Evolutionary conservation across 2,329 filamentous ascomycete genomes (phyloP).

Genomic region (Whalleya microplaca): DNA sequence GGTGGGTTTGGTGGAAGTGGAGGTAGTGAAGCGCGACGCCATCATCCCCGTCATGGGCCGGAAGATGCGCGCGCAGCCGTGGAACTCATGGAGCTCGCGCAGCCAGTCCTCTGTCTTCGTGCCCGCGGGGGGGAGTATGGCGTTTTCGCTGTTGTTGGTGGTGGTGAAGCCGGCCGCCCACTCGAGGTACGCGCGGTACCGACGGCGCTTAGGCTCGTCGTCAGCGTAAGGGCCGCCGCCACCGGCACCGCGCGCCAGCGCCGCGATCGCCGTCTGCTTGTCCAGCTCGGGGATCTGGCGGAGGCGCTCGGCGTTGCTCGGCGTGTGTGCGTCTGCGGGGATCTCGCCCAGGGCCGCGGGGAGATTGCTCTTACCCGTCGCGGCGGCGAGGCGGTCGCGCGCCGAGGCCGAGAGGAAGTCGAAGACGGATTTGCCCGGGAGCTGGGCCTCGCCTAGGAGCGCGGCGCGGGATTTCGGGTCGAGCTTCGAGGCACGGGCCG

Average conservation of each 20-base stretch:
- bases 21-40: slow-evolving; percentile 88
- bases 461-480: slow-evolving; percentile 78
- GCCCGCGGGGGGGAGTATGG: slow-evolving; percentile 40
- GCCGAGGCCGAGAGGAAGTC: slow-evolving; percentile 83
- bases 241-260: slow-evolving; percentile 68
- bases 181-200: slow-evolving; percentile 84
- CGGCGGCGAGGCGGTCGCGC: slow-evolving; percentile 74
- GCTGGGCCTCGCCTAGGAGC: slow-evolving; percentile 75
- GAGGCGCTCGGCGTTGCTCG: slow-evolving; percentile 66
- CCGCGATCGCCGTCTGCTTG: slow-evolving; percentile 68
- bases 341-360: slow-evolving; percentile 78
- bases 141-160: slow-evolving; percentile 32
- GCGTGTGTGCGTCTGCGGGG: slow-evolving; percentile 62
- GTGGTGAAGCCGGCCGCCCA: slow-evolving; percentile 65
- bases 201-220: slow-evolving; percentile 74
- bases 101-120: slow-evolving; percentile 73
- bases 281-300: slow-evolving; percentile 67
- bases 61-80: slow-evolving; percentile 71
- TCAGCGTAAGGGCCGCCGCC: slow-evolving; percentile 78
- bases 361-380: slow-evolving; percentile 75
- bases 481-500: slow-evolving; percentile 75
- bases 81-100: slow-evolving; percentile 78
- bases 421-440: slow-evolving; percentile 94
- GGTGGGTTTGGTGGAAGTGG: slow-evolving; percentile 40
- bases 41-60: slow-evolving; percentile 90